A percentile compares a stretch with the other conserved stretches of the same genome.
Evolutionary conservation across 176 grass and related monocot genomes (phyloP).

Genomic region (Secale cereale): DNA sequence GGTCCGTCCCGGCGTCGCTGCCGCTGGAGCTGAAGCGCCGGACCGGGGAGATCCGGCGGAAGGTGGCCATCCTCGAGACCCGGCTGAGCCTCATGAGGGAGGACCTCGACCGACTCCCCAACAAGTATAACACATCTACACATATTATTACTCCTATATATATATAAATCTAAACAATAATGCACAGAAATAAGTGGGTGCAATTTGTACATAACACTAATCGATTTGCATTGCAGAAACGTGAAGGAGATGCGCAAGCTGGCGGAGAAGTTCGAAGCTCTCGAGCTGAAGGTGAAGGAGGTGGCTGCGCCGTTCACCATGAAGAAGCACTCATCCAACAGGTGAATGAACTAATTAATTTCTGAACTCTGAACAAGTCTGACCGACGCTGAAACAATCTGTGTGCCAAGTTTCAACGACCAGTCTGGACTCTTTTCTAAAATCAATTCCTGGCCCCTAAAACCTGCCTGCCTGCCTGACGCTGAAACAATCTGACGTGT

Average conservation of each 20-base stretch:
- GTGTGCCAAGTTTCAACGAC: neutral
- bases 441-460: neutral
- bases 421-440: neutral
- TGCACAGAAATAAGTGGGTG: neutral
- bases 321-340: slow-evolving; percentile 40
- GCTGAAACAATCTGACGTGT: neutral
- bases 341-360: slow-evolving; percentile 19
- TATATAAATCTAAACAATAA: neutral
- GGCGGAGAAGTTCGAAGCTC: slow-evolving; percentile 50
- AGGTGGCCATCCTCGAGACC: slow-evolving; percentile 55
- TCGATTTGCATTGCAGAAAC: slow-evolving; percentile 31
- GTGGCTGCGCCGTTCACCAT: slow-evolving; percentile 38
- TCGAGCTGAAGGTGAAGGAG: slow-evolving; percentile 50
- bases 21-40: slow-evolving; percentile 37
- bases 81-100: slow-evolving; percentile 50
- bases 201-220: too few relatives aligned
- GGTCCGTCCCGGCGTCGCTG: slow-evolving; percentile 43
- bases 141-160: neutral
- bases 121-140: slow-evolving; percentile 50
- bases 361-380: neutral
- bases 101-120: slow-evolving; percentile 49
- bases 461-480: neutral
- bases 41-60: slow-evolving; percentile 56
- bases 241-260: slow-evolving; percentile 61
- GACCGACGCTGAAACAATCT: neutral